Conservation (phyloP, 2,329 filamentous ascomycete species). For the Ophiocordyceps camponoti-rufipedis region DNA sequence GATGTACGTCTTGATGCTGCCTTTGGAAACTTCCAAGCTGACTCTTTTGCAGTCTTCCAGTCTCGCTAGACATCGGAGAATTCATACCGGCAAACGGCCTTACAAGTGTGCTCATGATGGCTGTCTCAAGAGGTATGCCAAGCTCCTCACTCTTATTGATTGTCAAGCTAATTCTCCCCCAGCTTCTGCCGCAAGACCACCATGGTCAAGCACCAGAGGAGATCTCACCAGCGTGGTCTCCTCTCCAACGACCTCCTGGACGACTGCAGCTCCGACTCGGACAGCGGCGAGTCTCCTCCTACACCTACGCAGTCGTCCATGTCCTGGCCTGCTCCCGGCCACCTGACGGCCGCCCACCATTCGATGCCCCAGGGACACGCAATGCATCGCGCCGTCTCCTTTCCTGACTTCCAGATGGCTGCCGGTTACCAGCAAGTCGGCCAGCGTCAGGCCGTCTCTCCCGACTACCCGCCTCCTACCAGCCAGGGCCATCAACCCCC, state of each 20-base stretch:
- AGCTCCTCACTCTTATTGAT: background rate
- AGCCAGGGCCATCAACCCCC: conserved; percentile 11
- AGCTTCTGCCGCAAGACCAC: conserved; percentile 59
- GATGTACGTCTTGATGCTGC: conserved; percentile 30
- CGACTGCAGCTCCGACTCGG: conserved; percentile 37
- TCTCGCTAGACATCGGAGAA: conserved; percentile 44
- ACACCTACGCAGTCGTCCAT: conserved; percentile 36
- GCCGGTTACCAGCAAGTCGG: conserved; percentile 23
- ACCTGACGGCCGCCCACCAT: conserved; percentile 18
- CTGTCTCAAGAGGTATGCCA: conserved; percentile 37
- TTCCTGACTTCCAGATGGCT: conserved; percentile 30
- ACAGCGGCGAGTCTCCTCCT: conserved; percentile 37
- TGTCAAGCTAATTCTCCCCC: background rate
- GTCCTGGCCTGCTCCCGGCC: conserved; percentile 28
- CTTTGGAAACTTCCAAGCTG: conserved; percentile 1
- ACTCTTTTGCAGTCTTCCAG: conserved; percentile 36
- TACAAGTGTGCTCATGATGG: conserved; percentile 44
- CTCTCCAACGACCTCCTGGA: conserved; percentile 34
- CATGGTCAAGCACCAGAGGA: conserved; percentile 48
- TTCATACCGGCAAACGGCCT: conserved; percentile 48
- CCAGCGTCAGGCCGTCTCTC: conserved; percentile 6
- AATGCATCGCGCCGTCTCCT: conserved; percentile 34
- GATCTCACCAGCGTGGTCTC: conserved; percentile 40
- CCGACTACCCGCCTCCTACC: conserved; percentile 10
- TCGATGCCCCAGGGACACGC: conserved; percentile 18